Evolutionary conservation across 768 basidiomycete species (phyloP), one percentile per base, ranked within the genome.

Genomic region (Candolleomyces aberdarensis): DNA sequence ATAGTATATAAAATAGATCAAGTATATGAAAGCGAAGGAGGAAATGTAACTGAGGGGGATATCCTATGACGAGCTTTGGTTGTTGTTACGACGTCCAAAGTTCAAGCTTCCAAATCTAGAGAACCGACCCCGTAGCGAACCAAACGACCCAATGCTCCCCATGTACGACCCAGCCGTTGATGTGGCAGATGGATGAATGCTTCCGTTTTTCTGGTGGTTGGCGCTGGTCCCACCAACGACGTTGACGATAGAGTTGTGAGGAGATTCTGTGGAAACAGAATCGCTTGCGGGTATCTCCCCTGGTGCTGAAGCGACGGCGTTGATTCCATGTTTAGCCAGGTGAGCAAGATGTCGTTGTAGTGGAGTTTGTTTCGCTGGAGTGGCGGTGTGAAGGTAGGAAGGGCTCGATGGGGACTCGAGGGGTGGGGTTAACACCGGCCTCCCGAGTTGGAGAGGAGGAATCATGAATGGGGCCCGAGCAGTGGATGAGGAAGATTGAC

Each of bases 311-410:
- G 91, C 83, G 5, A 94, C 87, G 1, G 88, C 91, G 49, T 85
- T 88, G 72, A 94, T 88, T 10, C 92, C 92, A 67, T 94, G 90
- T 29, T 89, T 82, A 17, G 92, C 85, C 6, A 94, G 79, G 64
- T 93, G 87, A 5, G 91, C 92, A 0, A 94, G 80, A 63, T 92
- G 89, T 17, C 88, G 81, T 64, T 93, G 91, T 19, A 94, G 76
- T 2, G 89, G 89, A 0, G 92, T 92, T 65, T 86, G 86, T 64
- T 86, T 86, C 57, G 51, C 70, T 68, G 56, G 62, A 66, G 40
- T 67, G 58, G 56, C 70, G 71, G 17, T 65, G 69, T 47, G 49
- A 9, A 22, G 49, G 49, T 51, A 19, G n/a, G 62, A 65, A 4
- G 70, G 65, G 55, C 68, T 67, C 13, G 56, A 78, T 71, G 63